Base-by-base conservation (phyloP, 768 basidiomycete species). In the Pisolithus marmoratus region DNA sequence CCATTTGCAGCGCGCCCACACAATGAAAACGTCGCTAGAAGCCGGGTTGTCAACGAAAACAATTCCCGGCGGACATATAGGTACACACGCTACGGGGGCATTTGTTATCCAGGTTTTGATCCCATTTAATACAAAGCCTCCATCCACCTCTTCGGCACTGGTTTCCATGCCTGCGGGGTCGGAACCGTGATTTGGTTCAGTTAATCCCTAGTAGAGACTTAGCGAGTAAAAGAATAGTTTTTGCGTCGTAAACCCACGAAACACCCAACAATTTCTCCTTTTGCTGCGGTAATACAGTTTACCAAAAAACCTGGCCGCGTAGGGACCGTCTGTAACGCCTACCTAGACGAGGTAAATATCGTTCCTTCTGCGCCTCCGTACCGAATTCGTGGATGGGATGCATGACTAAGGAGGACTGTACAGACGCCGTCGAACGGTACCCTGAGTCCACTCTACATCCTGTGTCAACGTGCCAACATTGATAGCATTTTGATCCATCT, bases 81-180 rank as follows among this genome's bases (percentile, higher is more conserved):
- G 38, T 40, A 74, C 85, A 69, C 63, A 90, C 84, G 94, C 92
- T 49, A 90, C 83, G 8, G 94, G 93, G 1, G 94, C 83, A 63
- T 96, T 96, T 14, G 92, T 82, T 63, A 98, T 98, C 95, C 95
- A 98, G 0, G 93, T 98, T 75, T 98, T 98, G 69, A 88, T 88
- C 48, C 95, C 95, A 56, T 83, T 88, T 48, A 98, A 63, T 23
- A 89, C 70, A 68, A 85, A 97, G 4, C 92, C 93, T 12, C 92
- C 91, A 49, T 87, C 86, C 0, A 77, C 75, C 66, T 96, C 91
- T 55, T 82, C 82, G 11, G 93, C 95, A 24, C 79, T 85, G 1
- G 95, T 96, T 62, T 94, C 90, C 95, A 98, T 97, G n/a, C 86
- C 84, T n/a, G 85, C 86, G 15, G 94, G 94, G 61, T 98, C 95